These are phyloP conservation scores for Metschnikowia santaceciliae DNA, from an alignment of 805 yeast species.

Conservation along the genomic window DNA sequence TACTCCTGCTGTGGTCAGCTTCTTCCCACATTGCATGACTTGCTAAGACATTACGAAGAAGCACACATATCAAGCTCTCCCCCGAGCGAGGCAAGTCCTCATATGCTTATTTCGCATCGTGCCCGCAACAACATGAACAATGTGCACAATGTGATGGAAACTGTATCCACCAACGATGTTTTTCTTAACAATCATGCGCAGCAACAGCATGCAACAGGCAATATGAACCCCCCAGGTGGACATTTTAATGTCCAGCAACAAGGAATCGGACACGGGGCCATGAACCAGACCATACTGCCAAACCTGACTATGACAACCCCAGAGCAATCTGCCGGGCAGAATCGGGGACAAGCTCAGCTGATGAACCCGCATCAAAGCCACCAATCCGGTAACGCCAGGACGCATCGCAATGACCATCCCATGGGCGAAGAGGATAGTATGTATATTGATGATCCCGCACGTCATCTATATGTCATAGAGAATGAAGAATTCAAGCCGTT, in stretches of 20 bases:
- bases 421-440: slow-evolving; percentile 49
- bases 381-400: slow-evolving; percentile 1
- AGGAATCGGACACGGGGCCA: slow-evolving; percentile 17
- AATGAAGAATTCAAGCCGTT: slow-evolving; percentile 90
- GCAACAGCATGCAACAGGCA: slow-evolving; percentile 10
- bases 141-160: slow-evolving; percentile 67
- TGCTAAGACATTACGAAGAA: slow-evolving; percentile 92
- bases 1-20: slow-evolving; percentile 93
- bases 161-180: slow-evolving; percentile 91
- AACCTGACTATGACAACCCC: slow-evolving; percentile 14
- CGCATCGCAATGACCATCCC: slow-evolving; percentile 20
- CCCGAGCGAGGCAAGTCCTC: slow-evolving; percentile 33
- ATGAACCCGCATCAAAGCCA: slow-evolving; percentile 6
- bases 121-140: slow-evolving; percentile 35
- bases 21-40: slow-evolving; percentile 89
- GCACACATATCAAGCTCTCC: slow-evolving; percentile 73
- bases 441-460: slow-evolving; percentile 95
- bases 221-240: slow-evolving; percentile 17
- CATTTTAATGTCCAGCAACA: slow-evolving; percentile 26
- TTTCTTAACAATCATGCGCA: slow-evolving; percentile 52
- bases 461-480: slow-evolving; percentile 89
- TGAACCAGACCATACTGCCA: slow-evolving; percentile 15
- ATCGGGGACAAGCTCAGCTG: slow-evolving; percentile 8
- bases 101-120: slow-evolving; percentile 28
- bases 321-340: slow-evolving; percentile 4